Evolutionary conservation across 2,329 filamentous ascomycete genomes (phyloP), one percentile per base, ranked within the genome.

Genomic region (Hirsutella minnesotensis): DNA sequence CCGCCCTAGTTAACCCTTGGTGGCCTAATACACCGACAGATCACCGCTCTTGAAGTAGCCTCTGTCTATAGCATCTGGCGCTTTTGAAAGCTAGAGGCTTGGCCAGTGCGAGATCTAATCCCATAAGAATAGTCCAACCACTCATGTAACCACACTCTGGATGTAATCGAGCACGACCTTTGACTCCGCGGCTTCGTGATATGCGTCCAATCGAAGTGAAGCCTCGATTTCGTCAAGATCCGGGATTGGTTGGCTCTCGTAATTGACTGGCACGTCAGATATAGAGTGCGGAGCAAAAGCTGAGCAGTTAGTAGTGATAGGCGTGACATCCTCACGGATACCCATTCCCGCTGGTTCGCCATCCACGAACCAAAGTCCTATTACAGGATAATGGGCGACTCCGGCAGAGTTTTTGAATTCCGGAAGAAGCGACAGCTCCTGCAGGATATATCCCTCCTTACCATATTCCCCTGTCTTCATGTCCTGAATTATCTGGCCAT

Each of bases 271-370:
- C 5, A 38, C 43, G 29, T 44, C 39, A 9, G 38, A 41, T 19
- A 44, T 44, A n/a, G 43, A 44, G 24, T 44, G 43, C 2, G 43
- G 43, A 10, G 15, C 15, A 44, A 41, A 44, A 4, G 35, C 34
- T 4, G 39, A 41, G 34, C 13, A 19, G 19, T 41, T 30, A 3
- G 31, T 33, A 12, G 43, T 44, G 29, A 44, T 44, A 2, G 39
- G 43, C 7, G 30, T 16, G 3, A 15, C 13, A 22, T 40, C 43
- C 38, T 44, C 43, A 15, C 43, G 43, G n/a, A 44, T 22, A 4
- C 43, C 43, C 3, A 44, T 27, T 1, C 43, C 43, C 1, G 31
- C 30, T 16, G 43, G 31, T 1, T 41, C 38, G 31, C 43, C 43
- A 13, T 44, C 38, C 15, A 44, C 39, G 16, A 44, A 44, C 43